Evolutionary conservation across 2,329 filamentous ascomycete species (phyloP), one percentile per base, ranked within the genome.

Genomic region (Fusarium luffae): DNA sequence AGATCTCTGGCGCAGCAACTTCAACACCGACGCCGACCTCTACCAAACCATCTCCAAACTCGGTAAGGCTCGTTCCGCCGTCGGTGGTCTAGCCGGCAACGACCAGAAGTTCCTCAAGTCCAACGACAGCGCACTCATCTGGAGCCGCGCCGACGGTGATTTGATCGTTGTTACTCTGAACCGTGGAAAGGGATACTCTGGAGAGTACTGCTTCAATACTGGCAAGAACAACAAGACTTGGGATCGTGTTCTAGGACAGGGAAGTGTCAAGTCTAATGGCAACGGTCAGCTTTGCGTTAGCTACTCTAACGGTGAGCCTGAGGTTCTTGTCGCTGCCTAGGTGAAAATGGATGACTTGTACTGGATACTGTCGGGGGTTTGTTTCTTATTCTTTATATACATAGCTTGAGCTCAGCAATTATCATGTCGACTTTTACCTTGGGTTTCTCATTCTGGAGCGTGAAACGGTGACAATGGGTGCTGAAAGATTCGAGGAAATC

Each of bases 1-100:
- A 73, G 85, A 87, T 10, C 80, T 86, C 43, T 90, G 88, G 88
- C 77, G 83, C 13, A 85, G 84, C 13, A 78, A 78, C 9, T 90
- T 85, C 40, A 84, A 54, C 18, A 71, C 68, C 18, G 19, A 63
- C 2, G 27, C 60, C 0, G 68, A 71, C 8, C 34, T 71, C 0
- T 71, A 71, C 11, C 59, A 71, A 19, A 56, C 66, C n/a, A 66
- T 71, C 8, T 71, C 68, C 2, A 57, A 48, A 6, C 60, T 71
- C 1, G 70, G 68, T n/a, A 61, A 46, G 3, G 68, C 68, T 5
- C 64, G 68, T 5, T 37, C 64, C 1, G 44, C 65, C 0, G 64
- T 56, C 2, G 68, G 68, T 1, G 68, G 68, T 2, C 54, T 71
- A 0, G 54, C 18, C 13, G 46, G 37, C 11, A 46, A 71, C 7